Percentiles rank a stretch among this genome's conserved stretches.
These are phyloP conservation scores for Colletotrichum gloeosporioides DNA, from an alignment of 2,329 filamentous ascomycete species.

Conservation along the genomic window DNA sequence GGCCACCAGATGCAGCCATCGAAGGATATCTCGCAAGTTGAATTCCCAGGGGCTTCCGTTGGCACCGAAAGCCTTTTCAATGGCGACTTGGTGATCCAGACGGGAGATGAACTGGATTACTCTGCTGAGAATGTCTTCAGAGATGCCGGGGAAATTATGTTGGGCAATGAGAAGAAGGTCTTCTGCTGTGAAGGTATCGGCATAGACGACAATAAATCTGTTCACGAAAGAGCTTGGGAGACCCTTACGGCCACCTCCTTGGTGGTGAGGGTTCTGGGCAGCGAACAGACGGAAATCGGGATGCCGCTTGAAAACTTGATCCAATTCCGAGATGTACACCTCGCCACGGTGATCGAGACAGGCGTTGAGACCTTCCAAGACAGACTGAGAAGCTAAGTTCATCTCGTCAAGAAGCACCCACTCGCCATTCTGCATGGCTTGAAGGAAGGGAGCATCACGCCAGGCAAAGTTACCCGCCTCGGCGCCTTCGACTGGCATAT, in stretches of 20 bases:
- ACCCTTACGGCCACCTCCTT: slow-evolving; percentile 94
- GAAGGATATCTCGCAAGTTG: slow-evolving; percentile 87
- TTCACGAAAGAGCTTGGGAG: slow-evolving; percentile 96
- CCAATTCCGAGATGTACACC: slow-evolving; percentile 93
- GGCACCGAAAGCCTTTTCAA: slow-evolving; percentile 61
- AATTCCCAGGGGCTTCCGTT: slow-evolving; percentile 91
- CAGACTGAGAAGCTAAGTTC: slow-evolving; percentile 96
- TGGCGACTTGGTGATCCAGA: slow-evolving; percentile 75
- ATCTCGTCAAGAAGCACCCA: slow-evolving; percentile 99
- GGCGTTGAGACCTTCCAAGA: slow-evolving; percentile 94
- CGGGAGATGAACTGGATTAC: slow-evolving; percentile 82
- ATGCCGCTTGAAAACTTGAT: slow-evolving; percentile 91
- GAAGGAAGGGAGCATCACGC: slow-evolving; percentile 93
- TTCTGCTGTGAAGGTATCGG: slow-evolving; percentile 82
- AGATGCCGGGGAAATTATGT: slow-evolving; percentile 74
- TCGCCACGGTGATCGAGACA: slow-evolving; percentile 96
- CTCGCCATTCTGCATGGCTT: slow-evolving; percentile 94
- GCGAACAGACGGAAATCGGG: slow-evolving; percentile 93
- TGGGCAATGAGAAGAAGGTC: slow-evolving; percentile 85
- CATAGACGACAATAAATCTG: slow-evolving; percentile 96
- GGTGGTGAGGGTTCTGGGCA: slow-evolving; percentile 96
- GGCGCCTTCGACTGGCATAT: slow-evolving; percentile 93
- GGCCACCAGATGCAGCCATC: slow-evolving; percentile 81
- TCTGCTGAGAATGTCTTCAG: slow-evolving; percentile 62
- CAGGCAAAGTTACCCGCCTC: slow-evolving; percentile 91